phyloP scores from a whole-genome alignment of 345 rosid genomes.

The Noccaea caerulescens region DNA sequence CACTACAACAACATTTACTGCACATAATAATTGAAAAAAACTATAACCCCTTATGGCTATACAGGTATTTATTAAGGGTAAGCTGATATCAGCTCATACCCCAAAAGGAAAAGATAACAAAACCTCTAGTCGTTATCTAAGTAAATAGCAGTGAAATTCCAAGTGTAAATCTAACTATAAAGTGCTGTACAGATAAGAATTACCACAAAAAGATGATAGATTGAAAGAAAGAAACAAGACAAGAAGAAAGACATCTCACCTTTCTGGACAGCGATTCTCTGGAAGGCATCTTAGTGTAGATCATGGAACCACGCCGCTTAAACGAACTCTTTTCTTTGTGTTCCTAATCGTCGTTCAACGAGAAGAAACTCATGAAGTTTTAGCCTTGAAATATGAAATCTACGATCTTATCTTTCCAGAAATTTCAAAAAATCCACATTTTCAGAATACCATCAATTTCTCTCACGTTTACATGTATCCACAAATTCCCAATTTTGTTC shows the following conservation, averaged over 20 bases:
- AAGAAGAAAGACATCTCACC: conserved; percentile 44
- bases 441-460: background rate
- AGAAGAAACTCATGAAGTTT: conserved; percentile 8
- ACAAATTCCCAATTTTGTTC: conserved; percentile 6
- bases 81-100: conserved; percentile 25
- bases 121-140: conserved; percentile 4
- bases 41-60: conserved; percentile 8
- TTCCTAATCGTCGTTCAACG: conserved; percentile 51
- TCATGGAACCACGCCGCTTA: conserved; percentile 80
- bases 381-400: conserved; percentile 9
- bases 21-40: conserved; percentile 9
- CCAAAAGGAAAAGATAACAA: conserved; percentile 29
- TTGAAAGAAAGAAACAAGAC: background rate
- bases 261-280: conserved; percentile 66
- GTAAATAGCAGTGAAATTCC: conserved; percentile 4
- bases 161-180: background rate
- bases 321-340: conserved; percentile 79
- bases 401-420: conserved; percentile 7
- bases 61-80: background rate
- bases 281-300: conserved; percentile 96
- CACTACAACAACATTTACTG: conserved; percentile 13
- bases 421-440: background rate
- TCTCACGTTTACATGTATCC: conserved; percentile 1
- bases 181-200: background rate
- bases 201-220: conserved; percentile 24